Base-by-base conservation (phyloP, 2,329 filamentous ascomycete species). In the Fusarium aywerte region DNA sequence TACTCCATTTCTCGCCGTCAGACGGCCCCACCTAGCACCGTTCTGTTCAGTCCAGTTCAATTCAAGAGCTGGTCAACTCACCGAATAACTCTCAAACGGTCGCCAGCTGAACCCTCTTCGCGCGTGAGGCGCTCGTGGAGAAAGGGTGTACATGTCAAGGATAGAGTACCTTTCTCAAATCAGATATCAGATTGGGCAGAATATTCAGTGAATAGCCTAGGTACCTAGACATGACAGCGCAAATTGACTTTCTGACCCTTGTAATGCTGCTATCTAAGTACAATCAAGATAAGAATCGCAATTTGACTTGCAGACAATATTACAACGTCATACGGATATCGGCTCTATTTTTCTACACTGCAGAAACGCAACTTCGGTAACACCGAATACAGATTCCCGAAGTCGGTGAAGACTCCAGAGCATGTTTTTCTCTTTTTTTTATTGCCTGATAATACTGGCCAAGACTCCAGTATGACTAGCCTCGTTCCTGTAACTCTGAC, bases 1-100 rank as follows among this genome's bases (percentile, higher is more conserved):
- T 36, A 27, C 64, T 49, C 63, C 63, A 68, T 35, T 45, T 67
- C 58, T 65, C 64, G 53, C 64, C 65, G 65, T 39, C 36, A 29
- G 15, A 54, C 65, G 65, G 50, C 60, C 50, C 65, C 60, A 45
- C 53, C 65, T 45, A 33, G 16, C 32, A 48, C 52, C 64, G 50
- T 47, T n/a, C n/a, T 11, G 27, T 32, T 18, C 40, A 43, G 25
- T 27, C 10, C 25, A 27, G 25, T 27, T 27, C 25, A 27, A 27
- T 27, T 7, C 25, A 7, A 7, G 15, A 39, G 12, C n/a, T 39
- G 18, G 36, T 20, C 36, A 21, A 39, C 36, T 20, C 6, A 44
- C 44, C 54, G 58, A 59, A 35, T 11, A 31, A 27, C 12, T 32
- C 21, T 31, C 44, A 39, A 40, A 40, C 35, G 32, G n/a, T 38